These are phyloP conservation scores for Lipomyces yamadae DNA, from an alignment of 805 yeast species.

Conservation along the genomic window DNA sequence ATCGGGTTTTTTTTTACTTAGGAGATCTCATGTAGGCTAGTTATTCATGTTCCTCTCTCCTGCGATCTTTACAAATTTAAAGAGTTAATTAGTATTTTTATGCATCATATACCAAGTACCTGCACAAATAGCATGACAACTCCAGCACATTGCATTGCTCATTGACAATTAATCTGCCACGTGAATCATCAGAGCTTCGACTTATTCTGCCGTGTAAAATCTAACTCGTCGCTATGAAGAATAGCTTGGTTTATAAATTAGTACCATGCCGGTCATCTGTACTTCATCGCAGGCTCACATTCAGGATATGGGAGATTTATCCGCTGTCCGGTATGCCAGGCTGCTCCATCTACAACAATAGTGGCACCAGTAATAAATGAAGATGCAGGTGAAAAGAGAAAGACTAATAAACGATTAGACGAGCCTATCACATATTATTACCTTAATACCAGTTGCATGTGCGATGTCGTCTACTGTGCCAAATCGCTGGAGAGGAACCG, in stretches of 20 bases:
- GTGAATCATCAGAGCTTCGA: not conserved
- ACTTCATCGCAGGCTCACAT: not conserved
- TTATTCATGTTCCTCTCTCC: conserved; percentile 1
- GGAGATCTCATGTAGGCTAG: too few relatives aligned
- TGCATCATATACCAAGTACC: not conserved
- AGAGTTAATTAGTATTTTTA: not conserved
- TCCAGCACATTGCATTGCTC: not conserved
- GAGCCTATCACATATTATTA: not conserved
- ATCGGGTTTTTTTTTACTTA: not conserved
- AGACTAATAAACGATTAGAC: conserved; percentile 50
- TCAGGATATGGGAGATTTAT: conserved; percentile 29
- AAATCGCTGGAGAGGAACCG: conserved; percentile 56
- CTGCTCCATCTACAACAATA: conserved; percentile 86
- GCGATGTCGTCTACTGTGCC: conserved; percentile 84
- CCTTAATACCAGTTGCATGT: conserved; percentile 59
- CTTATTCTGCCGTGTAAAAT: not conserved
- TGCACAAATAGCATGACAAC: not conserved
- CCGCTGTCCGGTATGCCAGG: conserved; percentile 52
- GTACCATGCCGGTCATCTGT: not conserved
- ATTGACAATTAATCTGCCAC: not conserved
- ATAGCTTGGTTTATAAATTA: conserved; percentile 4
- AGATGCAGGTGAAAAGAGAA: conserved; percentile 82
- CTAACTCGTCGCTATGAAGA: conserved; percentile 12
- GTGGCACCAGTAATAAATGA: conserved; percentile 75
- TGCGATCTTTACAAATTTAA: not conserved